Evolutionary conservation across 768 basidiomycete species (phyloP).

Genomic region (Punctularia strigosozonata): DNA sequence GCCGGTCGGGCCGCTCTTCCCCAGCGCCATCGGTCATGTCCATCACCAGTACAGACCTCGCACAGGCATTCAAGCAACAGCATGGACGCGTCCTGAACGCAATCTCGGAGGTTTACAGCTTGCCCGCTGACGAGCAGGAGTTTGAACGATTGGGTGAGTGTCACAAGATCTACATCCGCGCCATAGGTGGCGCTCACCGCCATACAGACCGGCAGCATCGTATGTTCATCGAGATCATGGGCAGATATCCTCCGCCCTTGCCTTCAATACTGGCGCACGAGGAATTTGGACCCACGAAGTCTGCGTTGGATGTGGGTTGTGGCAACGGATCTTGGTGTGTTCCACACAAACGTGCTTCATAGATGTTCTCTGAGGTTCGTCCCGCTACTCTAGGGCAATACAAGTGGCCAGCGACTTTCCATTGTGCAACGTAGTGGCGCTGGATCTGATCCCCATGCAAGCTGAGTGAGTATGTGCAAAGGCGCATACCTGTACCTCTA

Average conservation of each 20-base stretch:
- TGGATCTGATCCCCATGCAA: conserved; percentile 77
- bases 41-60: conserved; percentile 50
- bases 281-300: conserved; percentile 43
- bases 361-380: conserved; percentile 7
- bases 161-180: not conserved
- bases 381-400: conserved; percentile 44
- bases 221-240: conserved; percentile 54
- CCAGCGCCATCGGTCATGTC: conserved; percentile 62
- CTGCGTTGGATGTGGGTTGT: conserved; percentile 65
- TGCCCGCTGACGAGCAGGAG: conserved; percentile 75
- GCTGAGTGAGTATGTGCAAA: conserved; percentile 35
- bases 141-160: conserved; percentile 51
- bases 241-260: conserved; percentile 53
- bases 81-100: conserved; percentile 64
- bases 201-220: conserved; percentile 51
- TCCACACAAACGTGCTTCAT: not conserved
- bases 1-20: conserved; percentile 51
- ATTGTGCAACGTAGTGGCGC: conserved; percentile 53
- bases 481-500: conserved; percentile 4
- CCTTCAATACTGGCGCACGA: conserved; percentile 48
- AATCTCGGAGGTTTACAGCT: conserved; percentile 66
- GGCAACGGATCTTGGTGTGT: conserved; percentile 66
- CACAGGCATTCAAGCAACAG: conserved; percentile 48
- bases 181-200: not conserved
- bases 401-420: conserved; percentile 67